Evolutionary conservation across 192 early-diverging fungal genomes (phyloP), one percentile per base, ranked within the genome.

Genomic region (Backusella tarrabulga): DNA sequence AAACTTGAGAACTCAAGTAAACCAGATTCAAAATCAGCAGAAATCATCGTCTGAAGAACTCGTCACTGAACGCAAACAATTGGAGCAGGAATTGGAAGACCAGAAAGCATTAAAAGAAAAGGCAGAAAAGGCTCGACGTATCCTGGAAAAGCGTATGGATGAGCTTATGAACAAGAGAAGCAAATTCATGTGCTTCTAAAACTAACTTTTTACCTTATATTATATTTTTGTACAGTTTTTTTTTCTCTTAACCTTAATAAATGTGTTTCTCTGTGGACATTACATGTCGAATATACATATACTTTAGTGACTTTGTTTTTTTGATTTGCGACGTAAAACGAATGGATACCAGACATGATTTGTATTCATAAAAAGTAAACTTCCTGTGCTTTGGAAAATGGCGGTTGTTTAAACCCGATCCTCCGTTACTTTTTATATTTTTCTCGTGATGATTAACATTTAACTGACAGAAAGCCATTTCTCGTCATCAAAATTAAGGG

Each of bases 161-260:
- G 86, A 88, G 40, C 56, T 90, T 21, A 82, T 90, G 80, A 84
- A 75, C 21, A 81, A 84, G 66, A 88, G 85, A 79, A 87, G 77
- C 75, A 90, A 88, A 71, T 90, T 90, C 74, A 87, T 84, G 52
- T 90, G 88, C 76, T 89, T 89, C 74, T 89, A 85, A 79, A 63
- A 56, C 38, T 32, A 29, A 63, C 56, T 63, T 63, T 50, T 50
- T 50, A 50, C 46, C 46, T 50, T 50, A 50, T 63, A 63, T 63
- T 63, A 26, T 63, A 63, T 63, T 63, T 56, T 63, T 63, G 56
- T 63, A 63, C 56, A 63, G 56, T 63, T 63, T 63, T 63, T 63
- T 60, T n/a, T 63, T 44, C n/a, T 44, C 42, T 50, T 19, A 19
- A 60, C 19, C 23, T 60, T 60, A 60, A 60, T 60, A 60, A 60